Percentiles rank a stretch among this genome's conserved stretches.
Conservation (phyloP, 495 filamentous ascomycete species). For the Polyplosphaeria fusca region DNA sequence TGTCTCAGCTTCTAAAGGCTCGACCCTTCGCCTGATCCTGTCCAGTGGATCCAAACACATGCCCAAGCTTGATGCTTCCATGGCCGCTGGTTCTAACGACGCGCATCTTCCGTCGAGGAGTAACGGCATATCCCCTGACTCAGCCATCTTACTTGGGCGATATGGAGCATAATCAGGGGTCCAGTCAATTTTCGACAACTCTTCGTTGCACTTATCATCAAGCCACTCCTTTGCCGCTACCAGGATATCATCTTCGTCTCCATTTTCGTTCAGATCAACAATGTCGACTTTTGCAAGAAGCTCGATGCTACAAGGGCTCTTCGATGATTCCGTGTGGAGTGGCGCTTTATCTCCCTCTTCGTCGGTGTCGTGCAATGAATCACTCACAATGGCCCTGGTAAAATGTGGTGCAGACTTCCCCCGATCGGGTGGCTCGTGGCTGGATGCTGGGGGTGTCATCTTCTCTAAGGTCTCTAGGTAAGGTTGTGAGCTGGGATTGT, state of each 20-base stretch:
- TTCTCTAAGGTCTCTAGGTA: not conserved
- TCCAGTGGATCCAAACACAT: too few relatives aligned
- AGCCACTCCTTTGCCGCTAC: not conserved
- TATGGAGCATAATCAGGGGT: constrained; percentile 3
- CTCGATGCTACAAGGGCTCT: too few relatives aligned
- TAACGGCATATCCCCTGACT: too few relatives aligned
- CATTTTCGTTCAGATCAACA: not conserved
- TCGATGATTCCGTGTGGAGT: not conserved
- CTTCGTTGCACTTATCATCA: not conserved
- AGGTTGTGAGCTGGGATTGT: not conserved
- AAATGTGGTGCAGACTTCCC: not conserved
- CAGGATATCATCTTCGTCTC: not conserved
- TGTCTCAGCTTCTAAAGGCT: too few relatives aligned
- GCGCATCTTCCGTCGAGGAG: too few relatives aligned
- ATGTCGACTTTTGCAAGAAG: too few relatives aligned
- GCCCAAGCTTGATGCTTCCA: too few relatives aligned
- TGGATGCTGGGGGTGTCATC: not conserved
- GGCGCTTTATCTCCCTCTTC: not conserved
- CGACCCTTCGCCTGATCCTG: too few relatives aligned
- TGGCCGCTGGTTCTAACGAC: too few relatives aligned
- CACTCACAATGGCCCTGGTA: not conserved
- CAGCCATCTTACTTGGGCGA: too few relatives aligned
- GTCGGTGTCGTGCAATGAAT: not conserved
- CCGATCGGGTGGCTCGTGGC: not conserved
- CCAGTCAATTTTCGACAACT: constrained; percentile 3